Evolutionary conservation across 1,284 basidiomycete genomes (phyloP), one percentile per base, ranked within the genome.

Genomic region (Ganoderma multipileum): DNA sequence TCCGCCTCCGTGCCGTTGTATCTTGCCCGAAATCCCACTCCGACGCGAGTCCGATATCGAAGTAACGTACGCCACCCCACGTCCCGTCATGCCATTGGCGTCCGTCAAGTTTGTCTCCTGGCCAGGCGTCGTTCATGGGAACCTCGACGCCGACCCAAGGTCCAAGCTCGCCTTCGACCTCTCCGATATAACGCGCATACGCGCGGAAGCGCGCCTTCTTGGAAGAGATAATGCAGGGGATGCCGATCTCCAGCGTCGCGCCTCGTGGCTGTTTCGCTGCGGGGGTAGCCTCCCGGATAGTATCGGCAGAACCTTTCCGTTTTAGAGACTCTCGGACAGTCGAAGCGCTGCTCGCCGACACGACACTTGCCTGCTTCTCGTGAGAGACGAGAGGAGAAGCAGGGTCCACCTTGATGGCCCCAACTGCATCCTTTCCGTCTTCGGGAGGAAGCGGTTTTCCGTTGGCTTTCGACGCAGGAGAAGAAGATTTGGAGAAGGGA

Each of bases 141-240:
- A 96, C 92, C 79, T 98, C 96, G 5, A 98, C 91, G 5, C 96
- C 96, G 5, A 98, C 93, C 95, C 95, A 98, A 0, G 92, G 89
- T 0, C 95, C 96, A 6, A 77, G 76, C 77, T 94, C 92, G 60
- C 93, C 94, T 64, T 87, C 85, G 5, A 97, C 87, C 74, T 93
- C 90, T 2, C 95, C 96, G 63, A 97, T 94, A 76, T 97, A 97
- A 9, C 95, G 85, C 26, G 95, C 94, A 73, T 90, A 91, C 1
- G 95, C 96, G 64, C 91, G 90, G 85, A 97, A 96, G 14, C 94
- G 87, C 68, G 91, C 91, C 38, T 92, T 86, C 74, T 92, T 92
- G 42, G 91, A 91, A 0, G 91, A 90, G 66, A 97, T 94, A 76
- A 97, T 95, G 81, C 95, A 97, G 0, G 95, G 95, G 60, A 97